Conservation (phyloP, 805 yeast genomes). For the Candida broadrunensis region DNA sequence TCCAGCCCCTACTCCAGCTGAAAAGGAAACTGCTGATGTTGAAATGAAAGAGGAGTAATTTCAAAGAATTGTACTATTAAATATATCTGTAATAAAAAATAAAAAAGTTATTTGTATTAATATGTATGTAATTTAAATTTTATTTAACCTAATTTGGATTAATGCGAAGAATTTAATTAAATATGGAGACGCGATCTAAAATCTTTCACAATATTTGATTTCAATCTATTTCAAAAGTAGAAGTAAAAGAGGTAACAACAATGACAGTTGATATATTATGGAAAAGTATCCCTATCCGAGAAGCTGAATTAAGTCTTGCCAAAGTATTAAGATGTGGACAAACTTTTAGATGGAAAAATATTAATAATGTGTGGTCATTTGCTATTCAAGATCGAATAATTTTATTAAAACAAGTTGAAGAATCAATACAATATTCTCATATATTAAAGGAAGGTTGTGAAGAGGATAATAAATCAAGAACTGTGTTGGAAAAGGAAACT, state of each 20-base stretch:
- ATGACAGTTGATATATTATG: conserved; percentile 24
- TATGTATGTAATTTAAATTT: too few relatives aligned
- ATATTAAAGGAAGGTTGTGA: conserved; percentile 19
- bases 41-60: conserved; percentile 8
- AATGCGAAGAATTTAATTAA: too few relatives aligned
- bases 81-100: too few relatives aligned
- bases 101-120: too few relatives aligned
- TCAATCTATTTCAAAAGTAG: too few relatives aligned
- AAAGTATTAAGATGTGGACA: conserved; percentile 82
- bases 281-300: conserved; percentile 18
- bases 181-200: background rate
- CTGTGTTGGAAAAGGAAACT: conserved; percentile 20
- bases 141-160: too few relatives aligned
- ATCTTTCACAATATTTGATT: too few relatives aligned
- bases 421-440: conserved; percentile 48
- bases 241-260: background rate
- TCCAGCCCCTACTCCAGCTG: too few relatives aligned
- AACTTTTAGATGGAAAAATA: conserved; percentile 75
- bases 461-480: conserved; percentile 2
- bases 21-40: background rate
- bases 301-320: conserved; percentile 52
- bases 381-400: conserved; percentile 59
- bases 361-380: conserved; percentile 64
- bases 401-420: conserved; percentile 58
- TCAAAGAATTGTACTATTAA: too few relatives aligned